Conservation (phyloP, 768 basidiomycete species). For the Boletus rufocinnamomeus region DNA sequence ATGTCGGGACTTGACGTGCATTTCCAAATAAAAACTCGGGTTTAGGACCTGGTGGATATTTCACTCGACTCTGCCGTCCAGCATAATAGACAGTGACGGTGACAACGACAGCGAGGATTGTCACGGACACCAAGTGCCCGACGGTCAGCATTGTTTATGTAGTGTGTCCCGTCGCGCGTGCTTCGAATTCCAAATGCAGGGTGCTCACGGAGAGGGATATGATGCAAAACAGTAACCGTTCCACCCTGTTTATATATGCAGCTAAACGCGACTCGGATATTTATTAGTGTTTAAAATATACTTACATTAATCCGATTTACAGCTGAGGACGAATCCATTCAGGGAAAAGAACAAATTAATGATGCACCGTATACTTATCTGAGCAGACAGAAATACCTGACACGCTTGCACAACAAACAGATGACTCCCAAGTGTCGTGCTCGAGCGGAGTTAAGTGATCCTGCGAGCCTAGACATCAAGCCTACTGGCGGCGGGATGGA, state of each 20-base stretch:
- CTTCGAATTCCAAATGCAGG: background rate
- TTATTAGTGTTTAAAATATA: background rate
- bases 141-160: background rate
- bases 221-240: too few relatives aligned
- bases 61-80: background rate
- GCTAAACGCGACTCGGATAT: background rate
- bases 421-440: background rate
- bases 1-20: constrained; percentile 3
- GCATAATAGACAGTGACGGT: background rate
- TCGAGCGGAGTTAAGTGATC: background rate
- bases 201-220: background rate
- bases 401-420: too few relatives aligned
- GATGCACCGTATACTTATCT: too few relatives aligned
- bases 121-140: background rate
- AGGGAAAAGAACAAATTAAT: background rate
- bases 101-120: background rate
- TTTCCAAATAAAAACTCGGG: constrained; percentile 7
- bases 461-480: background rate
- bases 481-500: background rate
- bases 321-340: background rate
- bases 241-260: background rate
- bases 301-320: background rate
- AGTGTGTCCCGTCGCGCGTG: background rate
- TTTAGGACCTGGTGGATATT: constrained; percentile 8
- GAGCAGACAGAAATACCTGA: background rate